Percentiles rank a stretch among this genome's conserved stretches.
Evolutionary conservation across 2,329 filamentous ascomycete species (phyloP).

Genomic region (Alternaria rosae): DNA sequence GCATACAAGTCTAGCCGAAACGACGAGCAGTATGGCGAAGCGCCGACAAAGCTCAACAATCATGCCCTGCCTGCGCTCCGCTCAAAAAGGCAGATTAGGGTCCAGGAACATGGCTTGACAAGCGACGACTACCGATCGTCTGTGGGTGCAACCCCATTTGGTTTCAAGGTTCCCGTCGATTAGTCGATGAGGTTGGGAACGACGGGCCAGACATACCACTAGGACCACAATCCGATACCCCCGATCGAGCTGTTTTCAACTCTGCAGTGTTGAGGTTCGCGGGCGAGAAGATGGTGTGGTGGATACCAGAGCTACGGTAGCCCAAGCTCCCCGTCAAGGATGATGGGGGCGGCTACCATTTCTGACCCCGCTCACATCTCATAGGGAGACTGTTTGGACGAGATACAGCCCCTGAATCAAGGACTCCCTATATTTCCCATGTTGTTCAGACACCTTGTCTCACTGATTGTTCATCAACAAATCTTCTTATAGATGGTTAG

Average conservation of each 20-base stretch:
- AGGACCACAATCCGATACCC: constrained; percentile 20
- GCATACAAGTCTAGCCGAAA: constrained; percentile 18
- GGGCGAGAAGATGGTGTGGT: constrained; percentile 22
- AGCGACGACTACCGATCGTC: constrained; percentile 3
- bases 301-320: constrained; percentile 19
- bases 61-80: constrained; percentile 14
- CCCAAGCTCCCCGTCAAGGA: constrained; percentile 32
- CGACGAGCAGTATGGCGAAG: constrained; percentile 31
- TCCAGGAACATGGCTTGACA: constrained; percentile 12
- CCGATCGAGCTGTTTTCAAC: constrained; percentile 20
- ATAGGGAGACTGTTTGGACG: constrained; percentile 20
- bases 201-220: constrained; percentile 5
- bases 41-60: constrained; percentile 22
- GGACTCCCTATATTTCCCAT: constrained; percentile 11
- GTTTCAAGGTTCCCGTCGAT: background rate
- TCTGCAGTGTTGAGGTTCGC: constrained; percentile 17
- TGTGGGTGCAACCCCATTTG: background rate
- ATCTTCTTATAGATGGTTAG: constrained; percentile 24
- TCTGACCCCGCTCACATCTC: constrained; percentile 19
- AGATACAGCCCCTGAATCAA: constrained; percentile 15
- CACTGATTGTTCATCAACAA: constrained; percentile 20
- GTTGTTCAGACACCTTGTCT: constrained; percentile 11
- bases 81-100: constrained; percentile 6
- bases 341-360: constrained; percentile 25
- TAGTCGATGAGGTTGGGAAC: background rate